Conservation (phyloP, 768 basidiomycete genomes). For the Scleroderma citrinum region DNA sequence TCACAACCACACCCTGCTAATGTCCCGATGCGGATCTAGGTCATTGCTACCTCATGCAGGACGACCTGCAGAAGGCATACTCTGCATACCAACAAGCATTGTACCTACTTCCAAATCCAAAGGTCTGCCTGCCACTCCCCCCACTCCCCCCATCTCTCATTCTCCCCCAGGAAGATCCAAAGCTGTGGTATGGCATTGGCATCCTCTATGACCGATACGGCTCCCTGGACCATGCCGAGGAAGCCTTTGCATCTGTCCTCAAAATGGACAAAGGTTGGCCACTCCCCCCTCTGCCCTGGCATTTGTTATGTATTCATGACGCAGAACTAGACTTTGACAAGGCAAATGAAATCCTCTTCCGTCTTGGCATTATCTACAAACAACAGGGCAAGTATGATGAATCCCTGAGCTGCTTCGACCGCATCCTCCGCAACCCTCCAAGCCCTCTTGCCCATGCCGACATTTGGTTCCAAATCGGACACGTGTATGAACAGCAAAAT, state of each 20-base stretch:
- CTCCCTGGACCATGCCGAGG: conserved; percentile 96
- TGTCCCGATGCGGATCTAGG: conserved; percentile 39
- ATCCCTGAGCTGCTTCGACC: conserved; percentile 88
- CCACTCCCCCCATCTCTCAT: conserved; percentile 6
- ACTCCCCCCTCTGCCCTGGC: background rate
- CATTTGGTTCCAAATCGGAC: conserved; percentile 99
- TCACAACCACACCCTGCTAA: conserved; percentile 7
- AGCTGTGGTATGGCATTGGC: conserved; percentile 99
- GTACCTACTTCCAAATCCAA: conserved; percentile 92
- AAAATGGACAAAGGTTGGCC: conserved; percentile 90
- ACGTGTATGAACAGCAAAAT: conserved; percentile 96
- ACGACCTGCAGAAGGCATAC: conserved; percentile 97
- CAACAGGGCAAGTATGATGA: conserved; percentile 93
- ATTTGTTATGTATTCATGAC: conserved; percentile 22
- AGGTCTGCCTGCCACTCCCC: conserved; percentile 41
- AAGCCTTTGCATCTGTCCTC: conserved; percentile 94
- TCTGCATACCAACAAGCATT: conserved; percentile 98
- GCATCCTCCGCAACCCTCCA: conserved; percentile 93
- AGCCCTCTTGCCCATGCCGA: conserved; percentile 94
- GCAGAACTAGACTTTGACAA: conserved; percentile 83
- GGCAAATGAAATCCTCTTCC: conserved; percentile 96
- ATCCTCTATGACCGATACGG: conserved; percentile 99
- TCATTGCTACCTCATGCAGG: conserved; percentile 98
- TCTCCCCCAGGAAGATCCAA: conserved; percentile 74
- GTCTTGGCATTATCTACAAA: conserved; percentile 98